These are phyloP conservation scores for Platismatia glauca DNA, from an alignment of 495 filamentous ascomycete species.

Conservation along the genomic window DNA sequence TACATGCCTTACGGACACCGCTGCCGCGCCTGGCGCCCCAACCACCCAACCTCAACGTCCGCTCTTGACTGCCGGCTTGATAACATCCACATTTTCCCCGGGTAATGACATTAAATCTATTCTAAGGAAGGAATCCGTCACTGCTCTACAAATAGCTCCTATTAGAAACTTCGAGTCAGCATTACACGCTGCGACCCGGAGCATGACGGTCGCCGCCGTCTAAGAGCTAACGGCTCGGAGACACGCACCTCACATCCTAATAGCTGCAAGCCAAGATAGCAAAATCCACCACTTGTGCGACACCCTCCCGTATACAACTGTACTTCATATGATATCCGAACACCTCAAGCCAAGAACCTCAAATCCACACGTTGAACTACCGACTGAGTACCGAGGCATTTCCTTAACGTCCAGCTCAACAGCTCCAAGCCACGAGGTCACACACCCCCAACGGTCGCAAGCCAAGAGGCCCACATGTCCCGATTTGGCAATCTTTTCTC, in stretches of 20 bases:
- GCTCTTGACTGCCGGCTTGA: background rate
- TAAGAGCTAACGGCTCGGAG: background rate
- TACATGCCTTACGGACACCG: too few relatives aligned
- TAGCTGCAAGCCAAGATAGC: background rate
- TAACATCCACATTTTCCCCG: background rate
- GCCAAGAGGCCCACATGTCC: too few relatives aligned
- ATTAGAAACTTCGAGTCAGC: too few relatives aligned
- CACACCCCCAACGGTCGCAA: background rate
- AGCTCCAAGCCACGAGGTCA: background rate
- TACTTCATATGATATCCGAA: too few relatives aligned
- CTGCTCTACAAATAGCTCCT: background rate
- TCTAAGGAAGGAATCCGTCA: too few relatives aligned
- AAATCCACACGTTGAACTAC: too few relatives aligned
- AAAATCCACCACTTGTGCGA: background rate
- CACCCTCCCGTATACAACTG: too few relatives aligned
- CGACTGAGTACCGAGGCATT: too few relatives aligned
- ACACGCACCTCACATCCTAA: background rate
- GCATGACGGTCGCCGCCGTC: background rate
- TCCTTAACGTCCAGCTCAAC: background rate
- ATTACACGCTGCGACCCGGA: too few relatives aligned
- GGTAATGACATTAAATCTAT: too few relatives aligned
- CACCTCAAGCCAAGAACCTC: too few relatives aligned
- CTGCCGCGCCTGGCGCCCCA: background rate
- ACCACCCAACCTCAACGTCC: background rate
- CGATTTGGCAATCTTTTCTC: too few relatives aligned